phyloP scores from a whole-genome alignment of 179 eudicot species.

The Spergularia azorica region DNA sequence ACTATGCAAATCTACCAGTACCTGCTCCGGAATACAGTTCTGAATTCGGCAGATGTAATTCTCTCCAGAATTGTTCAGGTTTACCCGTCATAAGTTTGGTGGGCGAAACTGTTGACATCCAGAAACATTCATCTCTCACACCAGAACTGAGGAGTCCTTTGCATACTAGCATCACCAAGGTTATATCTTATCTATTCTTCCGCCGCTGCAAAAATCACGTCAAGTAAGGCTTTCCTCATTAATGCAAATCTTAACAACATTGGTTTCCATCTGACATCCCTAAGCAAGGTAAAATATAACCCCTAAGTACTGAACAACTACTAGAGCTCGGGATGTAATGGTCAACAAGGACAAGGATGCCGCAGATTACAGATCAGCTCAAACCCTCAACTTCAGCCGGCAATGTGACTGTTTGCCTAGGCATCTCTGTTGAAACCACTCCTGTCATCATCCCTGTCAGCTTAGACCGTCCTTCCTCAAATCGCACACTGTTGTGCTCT shows the following conservation, averaged over 20 bases:
- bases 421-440: conserved; percentile 35
- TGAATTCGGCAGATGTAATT: not conserved
- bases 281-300: not conserved
- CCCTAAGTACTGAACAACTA: conserved; percentile 1
- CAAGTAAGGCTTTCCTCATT: conserved; percentile 9
- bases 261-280: not conserved
- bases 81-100: not conserved
- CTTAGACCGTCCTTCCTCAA: conserved; percentile 45
- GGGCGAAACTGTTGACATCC: not conserved
- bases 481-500: conserved; percentile 22
- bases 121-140: not conserved
- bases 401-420: conserved; percentile 40
- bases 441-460: conserved; percentile 46
- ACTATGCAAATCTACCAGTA: too few species aligned
- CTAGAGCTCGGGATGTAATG: not conserved
- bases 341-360: not conserved
- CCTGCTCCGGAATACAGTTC: too few species aligned
- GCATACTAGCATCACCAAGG: conserved; percentile 15
- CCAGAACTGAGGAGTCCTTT: not conserved
- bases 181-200: not conserved
- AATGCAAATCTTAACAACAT: not conserved
- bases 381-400: conserved; percentile 52
- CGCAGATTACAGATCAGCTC: conserved; percentile 31
- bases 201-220: conserved; percentile 15
- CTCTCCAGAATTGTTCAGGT: not conserved